Conservation (phyloP, 768 basidiomycete genomes). For the Lactarius pseudohatsudake region DNA sequence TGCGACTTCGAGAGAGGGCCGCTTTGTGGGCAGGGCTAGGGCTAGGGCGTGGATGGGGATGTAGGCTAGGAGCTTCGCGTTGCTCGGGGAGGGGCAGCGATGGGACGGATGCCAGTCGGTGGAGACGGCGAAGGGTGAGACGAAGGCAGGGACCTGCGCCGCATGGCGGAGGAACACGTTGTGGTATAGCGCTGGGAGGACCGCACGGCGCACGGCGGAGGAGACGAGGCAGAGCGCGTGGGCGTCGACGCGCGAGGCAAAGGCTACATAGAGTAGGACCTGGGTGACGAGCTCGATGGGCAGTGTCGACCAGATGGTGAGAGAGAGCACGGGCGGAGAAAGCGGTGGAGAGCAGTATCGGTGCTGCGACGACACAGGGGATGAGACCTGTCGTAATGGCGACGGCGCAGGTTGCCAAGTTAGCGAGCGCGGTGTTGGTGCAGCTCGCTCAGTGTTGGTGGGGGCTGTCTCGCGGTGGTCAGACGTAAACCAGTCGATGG, state of each 20-base stretch:
- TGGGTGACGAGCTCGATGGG: slow-evolving; percentile 28
- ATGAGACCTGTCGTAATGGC: slow-evolving; percentile 18
- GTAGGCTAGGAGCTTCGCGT: slow-evolving; percentile 11
- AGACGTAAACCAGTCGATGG: slow-evolving; percentile 11
- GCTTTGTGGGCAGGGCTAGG: slow-evolving; percentile 26
- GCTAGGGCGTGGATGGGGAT: slow-evolving; percentile 27
- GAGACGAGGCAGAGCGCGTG: slow-evolving; percentile 29
- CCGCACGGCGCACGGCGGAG: slow-evolving; percentile 28
- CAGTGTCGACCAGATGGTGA: slow-evolving; percentile 22
- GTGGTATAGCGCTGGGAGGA: slow-evolving; percentile 28
- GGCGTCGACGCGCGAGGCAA: slow-evolving; percentile 25
- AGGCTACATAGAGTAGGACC: slow-evolving; percentile 26
- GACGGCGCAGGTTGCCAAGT: slow-evolving; percentile 26
- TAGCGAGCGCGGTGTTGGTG: slow-evolving; percentile 15
- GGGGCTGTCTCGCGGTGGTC: slow-evolving; percentile 8
- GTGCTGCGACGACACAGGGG: background rate
- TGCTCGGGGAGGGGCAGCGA: background rate
- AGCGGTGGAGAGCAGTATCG: background rate
- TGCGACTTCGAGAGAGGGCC: slow-evolving; percentile 27
- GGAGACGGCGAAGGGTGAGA: slow-evolving; percentile 25
- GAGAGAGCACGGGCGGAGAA: slow-evolving; percentile 9
- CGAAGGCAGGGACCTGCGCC: slow-evolving; percentile 25
- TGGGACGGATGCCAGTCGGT: slow-evolving; percentile 4
- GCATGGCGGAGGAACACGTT: slow-evolving; percentile 28
- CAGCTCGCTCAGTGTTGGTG: slow-evolving; percentile 3